Evolutionary conservation across 2,329 filamentous ascomycete species (phyloP).

Genomic region (Alternaria novae-zelandiae): DNA sequence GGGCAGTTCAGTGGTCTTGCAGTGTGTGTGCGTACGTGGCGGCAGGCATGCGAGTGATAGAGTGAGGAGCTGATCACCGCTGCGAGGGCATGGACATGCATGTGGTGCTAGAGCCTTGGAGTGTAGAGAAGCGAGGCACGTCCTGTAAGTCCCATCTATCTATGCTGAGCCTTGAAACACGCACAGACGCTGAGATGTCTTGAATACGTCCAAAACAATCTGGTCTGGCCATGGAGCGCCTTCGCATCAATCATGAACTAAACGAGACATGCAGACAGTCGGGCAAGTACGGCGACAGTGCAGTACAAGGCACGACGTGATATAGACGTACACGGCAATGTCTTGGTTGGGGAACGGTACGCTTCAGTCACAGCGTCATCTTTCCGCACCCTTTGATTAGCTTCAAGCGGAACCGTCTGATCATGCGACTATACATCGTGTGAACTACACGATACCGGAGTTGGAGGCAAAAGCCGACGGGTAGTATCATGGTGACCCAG

Average conservation of each 20-base stretch:
- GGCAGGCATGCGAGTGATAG: slow-evolving; percentile 16
- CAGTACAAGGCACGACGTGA: slow-evolving; percentile 9
- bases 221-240: neutral
- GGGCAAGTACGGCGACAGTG: neutral
- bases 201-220: neutral
- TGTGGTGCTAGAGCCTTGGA: neutral
- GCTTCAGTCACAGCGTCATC: slow-evolving; percentile 1
- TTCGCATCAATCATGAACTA: neutral
- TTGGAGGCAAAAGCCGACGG: neutral
- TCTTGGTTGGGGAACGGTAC: neutral
- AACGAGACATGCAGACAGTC: neutral
- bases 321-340: slow-evolving; percentile 5
- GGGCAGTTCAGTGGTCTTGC: slow-evolving; percentile 1
- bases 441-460: slow-evolving; percentile 7
- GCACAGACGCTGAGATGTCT: neutral
- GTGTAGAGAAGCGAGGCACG: neutral
- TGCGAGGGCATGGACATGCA: slow-evolving; percentile 12
- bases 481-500: slow-evolving; percentile 21
- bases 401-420: neutral
- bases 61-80: slow-evolving; percentile 7
- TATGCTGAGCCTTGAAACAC: neutral
- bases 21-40: slow-evolving; percentile 10
- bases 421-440: slow-evolving; percentile 15
- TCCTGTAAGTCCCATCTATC: neutral
- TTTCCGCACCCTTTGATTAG: neutral